Percentiles rank a stretch among this genome's conserved stretches.
Evolutionary conservation across 164 flowering plant genomes (phyloP).

Genomic region (Dillenia turbinata): DNA sequence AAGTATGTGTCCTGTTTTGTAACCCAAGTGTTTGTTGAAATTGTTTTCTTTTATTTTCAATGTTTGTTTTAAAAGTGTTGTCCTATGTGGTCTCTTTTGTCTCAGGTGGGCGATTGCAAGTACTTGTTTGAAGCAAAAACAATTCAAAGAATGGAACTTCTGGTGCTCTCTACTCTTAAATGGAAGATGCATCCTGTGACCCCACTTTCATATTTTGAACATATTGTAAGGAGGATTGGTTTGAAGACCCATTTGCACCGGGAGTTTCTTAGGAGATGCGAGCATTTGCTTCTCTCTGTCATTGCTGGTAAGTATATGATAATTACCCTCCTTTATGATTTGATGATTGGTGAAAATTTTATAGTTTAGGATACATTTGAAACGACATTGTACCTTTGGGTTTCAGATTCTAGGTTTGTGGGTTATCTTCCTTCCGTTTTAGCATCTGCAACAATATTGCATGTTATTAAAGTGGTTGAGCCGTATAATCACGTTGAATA

Average conservation of each 20-base stretch:
- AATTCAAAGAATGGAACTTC: conserved; percentile 83
- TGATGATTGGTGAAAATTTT: background rate
- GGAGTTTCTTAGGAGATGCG: conserved; percentile 57
- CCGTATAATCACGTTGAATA: conserved; percentile 41
- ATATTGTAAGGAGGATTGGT: conserved; percentile 57
- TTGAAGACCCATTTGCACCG: conserved; percentile 39
- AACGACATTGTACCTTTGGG: background rate
- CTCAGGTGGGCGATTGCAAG: conserved; percentile 57
- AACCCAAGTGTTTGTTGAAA: conserved; percentile 23
- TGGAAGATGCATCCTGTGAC: conserved; percentile 93
- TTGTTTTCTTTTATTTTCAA: conserved; percentile 6
- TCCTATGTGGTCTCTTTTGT: conserved; percentile 2
- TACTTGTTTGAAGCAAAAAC: conserved; percentile 74
- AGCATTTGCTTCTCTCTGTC: conserved; percentile 41
- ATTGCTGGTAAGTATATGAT: conserved; percentile 39
- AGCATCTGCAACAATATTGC: conserved; percentile 74
- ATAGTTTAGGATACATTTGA: background rate
- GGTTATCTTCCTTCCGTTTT: conserved; percentile 48
- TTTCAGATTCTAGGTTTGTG: conserved; percentile 36
- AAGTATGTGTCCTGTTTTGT: conserved; percentile 30
- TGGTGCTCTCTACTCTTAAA: conserved; percentile 67
- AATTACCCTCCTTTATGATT: background rate
- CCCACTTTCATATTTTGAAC: conserved; percentile 72
- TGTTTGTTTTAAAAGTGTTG: conserved; percentile 4
- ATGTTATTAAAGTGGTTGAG: conserved; percentile 56